Conservation (phyloP, 2,329 filamentous ascomycete genomes). For the Pseudocercospora musae region DNA sequence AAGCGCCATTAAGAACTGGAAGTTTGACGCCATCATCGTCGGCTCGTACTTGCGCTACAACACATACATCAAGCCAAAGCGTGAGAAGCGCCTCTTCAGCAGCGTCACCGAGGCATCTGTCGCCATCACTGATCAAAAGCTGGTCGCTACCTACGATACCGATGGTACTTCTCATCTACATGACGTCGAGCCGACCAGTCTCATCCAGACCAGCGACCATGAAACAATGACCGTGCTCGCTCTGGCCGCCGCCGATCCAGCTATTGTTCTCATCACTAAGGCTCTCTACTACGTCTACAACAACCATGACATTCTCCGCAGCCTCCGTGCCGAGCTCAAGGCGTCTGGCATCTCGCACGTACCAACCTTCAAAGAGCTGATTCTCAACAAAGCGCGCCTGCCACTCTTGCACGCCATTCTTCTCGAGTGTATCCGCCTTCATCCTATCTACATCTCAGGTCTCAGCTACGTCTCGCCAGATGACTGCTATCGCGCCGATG, state of each 20-base stretch:
- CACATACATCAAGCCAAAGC: slow-evolving; percentile 16
- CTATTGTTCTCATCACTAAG: slow-evolving; percentile 15
- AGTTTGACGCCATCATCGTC: slow-evolving; percentile 20
- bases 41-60: slow-evolving; percentile 27
- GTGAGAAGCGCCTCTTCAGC: slow-evolving; percentile 4
- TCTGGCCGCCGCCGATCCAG: slow-evolving; percentile 20
- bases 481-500: not conserved
- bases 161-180: not conserved
- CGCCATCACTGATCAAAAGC: not conserved
- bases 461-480: slow-evolving; percentile 10
- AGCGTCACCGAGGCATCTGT: not conserved
- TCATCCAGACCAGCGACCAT: not conserved
- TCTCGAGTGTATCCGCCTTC: slow-evolving; percentile 15
- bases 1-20: slow-evolving; percentile 16
- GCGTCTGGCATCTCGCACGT: not conserved
- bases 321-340: slow-evolving; percentile 19
- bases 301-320: slow-evolving; percentile 13
- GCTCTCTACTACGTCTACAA: slow-evolving; percentile 18
- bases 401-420: slow-evolving; percentile 18
- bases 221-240: slow-evolving; percentile 19
- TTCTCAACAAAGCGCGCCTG: slow-evolving; percentile 8
- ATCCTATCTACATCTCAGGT: slow-evolving; percentile 7
- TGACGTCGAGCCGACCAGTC: not conserved
- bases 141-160: not conserved
- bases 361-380: slow-evolving; percentile 15